Evolutionary conservation across 176 grass and related monocot genomes (phyloP), one percentile per base, ranked within the genome.

Genomic region (Chloris gayana): DNA sequence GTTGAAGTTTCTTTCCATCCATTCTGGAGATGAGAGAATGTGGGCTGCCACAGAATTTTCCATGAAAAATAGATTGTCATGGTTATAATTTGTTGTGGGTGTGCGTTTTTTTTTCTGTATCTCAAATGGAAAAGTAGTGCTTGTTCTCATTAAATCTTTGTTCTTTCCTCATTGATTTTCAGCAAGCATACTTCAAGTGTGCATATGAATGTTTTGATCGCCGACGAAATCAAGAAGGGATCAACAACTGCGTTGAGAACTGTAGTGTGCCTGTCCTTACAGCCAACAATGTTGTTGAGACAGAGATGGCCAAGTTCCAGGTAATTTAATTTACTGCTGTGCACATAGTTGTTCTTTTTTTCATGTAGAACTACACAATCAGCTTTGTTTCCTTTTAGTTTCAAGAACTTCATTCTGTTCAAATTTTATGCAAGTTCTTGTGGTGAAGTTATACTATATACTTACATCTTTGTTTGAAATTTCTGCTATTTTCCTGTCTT

Each of bases 171-270:
- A 21, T 82, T 46, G 15, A 72, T 87, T 89, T 89, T 82, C 70
- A 98, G 96, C 85, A 95, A 98, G 92, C 86, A 3, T 98, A 95
- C 88, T 98, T 98, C 86, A 91, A 89, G 83, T 95, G 96, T 85
- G 96, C 96, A 42, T 91, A 95, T 65, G 92, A 95, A 0, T 95
- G 96, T 79, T 98, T 98, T 73, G 96, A 98, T 86, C 74, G 96
- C 35, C 80, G 88, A 34, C 71, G 76, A 47, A 87, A 30, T 33
- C 96, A 95, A 75, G 92, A 98, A 33, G 88, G 85, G 56, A 95
- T 98, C 64, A 88, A 84, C 62, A 91, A 63, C 57, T 98, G 92
- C 6, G 96, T 98, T 13, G 96, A 98, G 90, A 89, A 91, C 44
- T 98, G 96, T 59, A 93, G 90, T 54, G 79, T 98, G 46, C 96